These are phyloP conservation scores for Leersia perrieri DNA, from an alignment of 176 grass and related monocot genomes.

Conservation along the genomic window DNA sequence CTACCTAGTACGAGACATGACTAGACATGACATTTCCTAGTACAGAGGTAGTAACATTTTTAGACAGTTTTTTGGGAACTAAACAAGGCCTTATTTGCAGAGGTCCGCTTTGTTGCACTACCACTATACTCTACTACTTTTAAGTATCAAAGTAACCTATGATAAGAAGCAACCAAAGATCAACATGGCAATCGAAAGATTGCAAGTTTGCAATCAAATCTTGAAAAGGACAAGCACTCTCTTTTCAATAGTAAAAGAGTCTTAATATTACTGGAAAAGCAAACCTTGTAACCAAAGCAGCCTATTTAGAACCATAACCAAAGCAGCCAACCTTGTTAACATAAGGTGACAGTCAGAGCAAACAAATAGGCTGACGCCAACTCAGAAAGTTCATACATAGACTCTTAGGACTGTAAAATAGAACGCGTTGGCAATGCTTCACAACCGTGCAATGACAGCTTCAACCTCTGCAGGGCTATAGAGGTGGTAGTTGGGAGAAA, in stretches of 20 bases:
- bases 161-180: no score
- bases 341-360: conserved; percentile 6
- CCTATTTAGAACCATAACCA: conserved; percentile 15
- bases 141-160: no score
- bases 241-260: neutral
- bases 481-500: conserved; percentile 69
- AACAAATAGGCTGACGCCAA: neutral
- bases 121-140: no score
- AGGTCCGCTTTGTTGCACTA: no score
- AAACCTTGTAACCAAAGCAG: no score
- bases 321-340: neutral
- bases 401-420: neutral
- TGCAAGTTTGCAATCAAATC: neutral
- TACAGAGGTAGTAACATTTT: no score
- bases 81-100: no score
- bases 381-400: neutral
- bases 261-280: neutral
- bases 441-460: conserved; percentile 64
- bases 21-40: no score
- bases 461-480: conserved; percentile 78
- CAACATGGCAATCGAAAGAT: neutral
- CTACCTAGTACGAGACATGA: no score
- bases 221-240: neutral
- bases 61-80: no score
- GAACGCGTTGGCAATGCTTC: neutral